phyloP scores from a whole-genome alignment of 192 early-diverging fungal species.

The Backusella tuberculispora region DNA sequence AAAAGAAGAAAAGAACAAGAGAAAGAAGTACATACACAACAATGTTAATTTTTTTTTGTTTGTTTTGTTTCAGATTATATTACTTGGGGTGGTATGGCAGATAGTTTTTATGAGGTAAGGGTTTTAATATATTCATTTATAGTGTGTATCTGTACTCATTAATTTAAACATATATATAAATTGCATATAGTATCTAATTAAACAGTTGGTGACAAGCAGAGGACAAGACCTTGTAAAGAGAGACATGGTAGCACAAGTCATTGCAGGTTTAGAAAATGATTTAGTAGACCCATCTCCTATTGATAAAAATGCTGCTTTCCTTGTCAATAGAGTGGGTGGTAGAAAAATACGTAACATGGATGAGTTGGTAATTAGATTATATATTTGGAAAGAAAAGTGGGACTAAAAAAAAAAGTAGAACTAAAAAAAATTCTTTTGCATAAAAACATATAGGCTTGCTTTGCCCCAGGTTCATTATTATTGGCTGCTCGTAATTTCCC shows the following conservation, averaged over 20 bases:
- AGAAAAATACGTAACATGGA: conserved; percentile 22
- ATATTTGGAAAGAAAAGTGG: too few relatives aligned
- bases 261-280: conserved; percentile 32
- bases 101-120: conserved; percentile 65
- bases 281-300: conserved; percentile 22
- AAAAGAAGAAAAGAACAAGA: background rate
- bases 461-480: conserved; percentile 53
- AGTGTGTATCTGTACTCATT: background rate
- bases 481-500: conserved; percentile 49
- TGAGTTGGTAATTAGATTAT: conserved; percentile 26
- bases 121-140: background rate
- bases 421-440: background rate
- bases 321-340: conserved; percentile 22
- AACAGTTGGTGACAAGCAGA: conserved; percentile 54
- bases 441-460: conserved; percentile 49
- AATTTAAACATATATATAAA: background rate
- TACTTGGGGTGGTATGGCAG: conserved; percentile 53
- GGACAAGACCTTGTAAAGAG: conserved; percentile 38
- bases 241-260: conserved; percentile 38
- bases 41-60: background rate
- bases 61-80: conserved; percentile 33
- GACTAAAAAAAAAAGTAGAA: background rate
- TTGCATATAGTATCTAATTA: conserved; percentile 54
- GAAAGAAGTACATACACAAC: too few relatives aligned
- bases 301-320: conserved; percentile 12